These are phyloP conservation scores for Peribolospora baueri DNA, from an alignment of 768 basidiomycete species.

Conservation along the genomic window DNA sequence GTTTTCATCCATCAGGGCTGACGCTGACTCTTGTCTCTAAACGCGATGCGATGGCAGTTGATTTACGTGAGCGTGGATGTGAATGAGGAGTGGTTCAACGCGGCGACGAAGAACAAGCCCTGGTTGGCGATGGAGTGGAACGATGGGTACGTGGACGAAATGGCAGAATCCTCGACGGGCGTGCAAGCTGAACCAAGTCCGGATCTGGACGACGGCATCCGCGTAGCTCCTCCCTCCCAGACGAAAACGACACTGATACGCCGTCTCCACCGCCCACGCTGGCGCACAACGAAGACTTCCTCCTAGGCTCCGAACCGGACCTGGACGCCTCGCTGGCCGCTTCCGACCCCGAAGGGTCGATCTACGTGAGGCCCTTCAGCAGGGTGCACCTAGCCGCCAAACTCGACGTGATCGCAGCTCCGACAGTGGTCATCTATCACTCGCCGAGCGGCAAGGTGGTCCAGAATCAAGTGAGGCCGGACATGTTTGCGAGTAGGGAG, in stretches of 20 bases:
- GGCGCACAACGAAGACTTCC: constrained; percentile 7
- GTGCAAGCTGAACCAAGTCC: too few relatives aligned
- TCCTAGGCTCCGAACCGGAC: constrained; percentile 11
- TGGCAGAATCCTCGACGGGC: not conserved
- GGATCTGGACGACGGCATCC: not conserved
- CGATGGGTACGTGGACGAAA: constrained; percentile 6
- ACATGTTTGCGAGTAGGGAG: constrained; percentile 1
- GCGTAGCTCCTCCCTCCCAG: not conserved
- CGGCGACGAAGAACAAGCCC: constrained; percentile 1
- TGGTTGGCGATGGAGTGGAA: constrained; percentile 13
- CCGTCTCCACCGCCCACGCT: not conserved
- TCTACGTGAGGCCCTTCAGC: constrained; percentile 12
- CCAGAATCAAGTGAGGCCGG: constrained; percentile 7
- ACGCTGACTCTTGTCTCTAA: too few relatives aligned
- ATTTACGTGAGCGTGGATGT: constrained; percentile 11
- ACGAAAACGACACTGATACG: not conserved
- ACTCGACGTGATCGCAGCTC: constrained; percentile 8
- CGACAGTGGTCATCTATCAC: constrained; percentile 10
- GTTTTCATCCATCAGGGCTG: too few relatives aligned
- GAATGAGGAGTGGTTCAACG: constrained; percentile 1
- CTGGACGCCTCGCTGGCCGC: constrained; percentile 1
- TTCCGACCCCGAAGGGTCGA: not conserved
- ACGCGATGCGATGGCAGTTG: too few relatives aligned
- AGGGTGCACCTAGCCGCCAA: constrained; percentile 10
- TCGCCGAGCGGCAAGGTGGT: constrained; percentile 1